Conservation (phyloP, 257 asterid genomes). For the Solanum neorickii region DNA sequence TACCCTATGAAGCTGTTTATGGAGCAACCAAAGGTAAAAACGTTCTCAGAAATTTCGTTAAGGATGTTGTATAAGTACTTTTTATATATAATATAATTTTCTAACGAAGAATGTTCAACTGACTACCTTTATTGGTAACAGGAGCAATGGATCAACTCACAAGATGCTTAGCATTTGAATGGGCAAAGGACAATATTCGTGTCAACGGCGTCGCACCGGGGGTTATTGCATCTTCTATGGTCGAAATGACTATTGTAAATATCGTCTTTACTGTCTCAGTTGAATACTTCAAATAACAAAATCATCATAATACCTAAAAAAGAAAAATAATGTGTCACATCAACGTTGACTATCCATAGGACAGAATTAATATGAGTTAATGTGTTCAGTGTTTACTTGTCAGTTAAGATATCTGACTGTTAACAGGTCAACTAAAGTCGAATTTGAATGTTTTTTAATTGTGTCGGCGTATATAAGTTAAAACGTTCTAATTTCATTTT, state of each 20-base stretch:
- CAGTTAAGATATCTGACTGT: not conserved
- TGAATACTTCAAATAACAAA: not conserved
- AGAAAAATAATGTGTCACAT: not conserved
- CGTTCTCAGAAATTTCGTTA: not conserved
- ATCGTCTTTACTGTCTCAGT: not conserved
- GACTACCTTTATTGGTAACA: not conserved
- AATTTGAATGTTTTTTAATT: not conserved
- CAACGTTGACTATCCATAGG: not conserved
- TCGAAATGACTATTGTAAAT: not conserved
- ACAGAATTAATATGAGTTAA: not conserved
- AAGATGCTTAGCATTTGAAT: not conserved
- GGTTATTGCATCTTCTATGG: not conserved
- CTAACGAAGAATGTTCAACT: not conserved
- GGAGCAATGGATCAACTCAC: slow-evolving; percentile 3
- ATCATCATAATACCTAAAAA: not conserved
- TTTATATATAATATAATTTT: not conserved
- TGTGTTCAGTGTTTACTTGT: not conserved
- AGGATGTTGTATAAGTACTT: not conserved
- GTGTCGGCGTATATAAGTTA: fast-evolving
- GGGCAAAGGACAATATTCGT: not conserved
- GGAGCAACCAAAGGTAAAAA: slow-evolving; percentile 6
- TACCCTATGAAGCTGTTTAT: not conserved
- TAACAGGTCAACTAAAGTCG: not conserved
- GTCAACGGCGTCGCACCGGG: not conserved
- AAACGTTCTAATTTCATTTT: not conserved